Base-by-base conservation (phyloP, 2,329 filamentous ascomycete genomes). In the Stemphylium lycopersici region DNA sequence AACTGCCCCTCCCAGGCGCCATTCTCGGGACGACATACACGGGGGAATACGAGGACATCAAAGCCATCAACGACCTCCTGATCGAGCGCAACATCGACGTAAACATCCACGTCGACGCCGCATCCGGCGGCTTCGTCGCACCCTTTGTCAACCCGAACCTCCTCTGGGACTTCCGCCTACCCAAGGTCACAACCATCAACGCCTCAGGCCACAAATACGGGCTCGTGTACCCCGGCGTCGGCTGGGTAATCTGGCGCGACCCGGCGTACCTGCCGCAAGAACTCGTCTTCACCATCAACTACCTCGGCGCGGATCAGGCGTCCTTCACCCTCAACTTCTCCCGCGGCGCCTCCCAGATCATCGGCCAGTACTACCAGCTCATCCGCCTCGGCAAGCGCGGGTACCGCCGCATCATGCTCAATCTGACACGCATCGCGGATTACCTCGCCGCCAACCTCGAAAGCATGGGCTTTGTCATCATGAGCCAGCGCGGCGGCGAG, bases 281-380 rank as follows among this genome's bases (percentile, higher is more conserved):
- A 70, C 87, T 97, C 18, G 91, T 98, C 68, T 98, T 98, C 85
- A 97, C 96, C 83, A 97, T 98, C 84, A 97, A 97, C 83, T 98
- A 98, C 79, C 88, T 97, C 5, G 93, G 93, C 44, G 93, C 93
- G 10, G 91, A 97, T 72, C 93, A 98, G 75, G 89, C 92, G 2
- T 96, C 91, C 3, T 97, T 97, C 79, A 97, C 93, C 0, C 86
- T 98, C 55, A 98, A 98, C 82, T 98, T 98, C 81, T 96, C 90
- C 72, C 96, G 96, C 76, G 93, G 93, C 52, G 93, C 93, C 11
- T 91, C 89, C 5, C 93, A 97, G 73, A 90, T 97, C 70, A 96
- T 98, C 58, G 93, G 91, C 24, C 93, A 98, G 78, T 98, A 97
- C 80, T 97, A 98, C 80, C 93, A 97, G 79, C 84, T 98, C 71